These are phyloP conservation scores for Candida albicans DNA, from an alignment of 1,139 yeast species.

Conservation along the genomic window DNA sequence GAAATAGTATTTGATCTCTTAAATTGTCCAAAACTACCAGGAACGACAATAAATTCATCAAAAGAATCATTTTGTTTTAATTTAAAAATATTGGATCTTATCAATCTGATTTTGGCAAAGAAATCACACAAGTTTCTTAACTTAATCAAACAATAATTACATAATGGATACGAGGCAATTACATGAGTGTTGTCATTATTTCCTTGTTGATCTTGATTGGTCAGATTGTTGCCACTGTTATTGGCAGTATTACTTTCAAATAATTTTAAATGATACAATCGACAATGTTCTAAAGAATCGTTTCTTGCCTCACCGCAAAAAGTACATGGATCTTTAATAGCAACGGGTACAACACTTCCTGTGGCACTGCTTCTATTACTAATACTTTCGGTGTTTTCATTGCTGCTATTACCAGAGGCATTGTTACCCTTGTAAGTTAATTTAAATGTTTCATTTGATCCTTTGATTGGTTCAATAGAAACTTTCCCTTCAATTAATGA, in stretches of 20 bases:
- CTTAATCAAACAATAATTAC: constrained; percentile 78
- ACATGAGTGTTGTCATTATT: constrained; percentile 15
- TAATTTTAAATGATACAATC: constrained; percentile 67
- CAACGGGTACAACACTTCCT: constrained; percentile 53
- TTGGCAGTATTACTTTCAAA: constrained; percentile 22
- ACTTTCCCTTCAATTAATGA: constrained; percentile 79
- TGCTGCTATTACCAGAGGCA: neutral
- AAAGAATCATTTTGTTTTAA: constrained; percentile 23
- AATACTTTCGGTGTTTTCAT: no score
- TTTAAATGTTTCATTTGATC: constrained; percentile 71
- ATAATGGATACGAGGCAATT: constrained; percentile 62
- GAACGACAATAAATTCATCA: constrained; percentile 20
- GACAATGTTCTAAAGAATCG: constrained; percentile 70
- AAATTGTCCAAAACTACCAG: constrained; percentile 9
- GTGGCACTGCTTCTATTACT: no score
- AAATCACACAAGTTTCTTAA: constrained; percentile 79
- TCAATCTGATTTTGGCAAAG: constrained; percentile 67
- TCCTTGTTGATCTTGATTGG: constrained; percentile 14
- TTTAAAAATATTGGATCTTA: constrained; percentile 52
- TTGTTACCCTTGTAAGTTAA: constrained; percentile 22
- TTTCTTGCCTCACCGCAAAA: constrained; percentile 77
- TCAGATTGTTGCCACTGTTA: neutral
- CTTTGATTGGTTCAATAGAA: constrained; percentile 83
- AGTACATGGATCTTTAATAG: constrained; percentile 71
- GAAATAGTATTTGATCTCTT: constrained; percentile 10